phyloP scores from a whole-genome alignment of 2,329 filamentous ascomycete species.

The Colletotrichum costaricense region DNA sequence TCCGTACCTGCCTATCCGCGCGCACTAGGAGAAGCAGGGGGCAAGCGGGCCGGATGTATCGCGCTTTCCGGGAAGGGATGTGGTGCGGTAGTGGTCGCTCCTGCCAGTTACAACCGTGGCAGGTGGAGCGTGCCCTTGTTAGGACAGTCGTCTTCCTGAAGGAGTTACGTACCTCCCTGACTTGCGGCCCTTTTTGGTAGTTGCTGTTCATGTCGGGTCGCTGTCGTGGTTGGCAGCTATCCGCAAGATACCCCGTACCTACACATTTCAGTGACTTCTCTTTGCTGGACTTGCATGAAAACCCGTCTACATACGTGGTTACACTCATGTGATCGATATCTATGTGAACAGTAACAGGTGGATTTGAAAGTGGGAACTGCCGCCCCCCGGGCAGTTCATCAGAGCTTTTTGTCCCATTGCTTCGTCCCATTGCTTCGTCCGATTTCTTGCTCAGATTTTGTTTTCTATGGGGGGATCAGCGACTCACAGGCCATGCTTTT shows the following conservation, averaged over 20 bases:
- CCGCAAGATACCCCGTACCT: neutral
- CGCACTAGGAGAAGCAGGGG: constrained; percentile 21
- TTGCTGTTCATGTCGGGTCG: neutral
- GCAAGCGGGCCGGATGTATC: constrained; percentile 25
- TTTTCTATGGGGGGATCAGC: constrained; percentile 19
- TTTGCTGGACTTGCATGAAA: neutral
- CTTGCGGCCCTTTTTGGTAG: neutral
- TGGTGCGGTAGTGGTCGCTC: constrained; percentile 13
- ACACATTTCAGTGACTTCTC: neutral
- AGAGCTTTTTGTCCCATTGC: constrained; percentile 2
- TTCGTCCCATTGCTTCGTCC: constrained; percentile 10
- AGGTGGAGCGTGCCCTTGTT: constrained; percentile 22
- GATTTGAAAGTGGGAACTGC: constrained; percentile 11
- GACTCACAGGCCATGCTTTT: constrained; percentile 23
- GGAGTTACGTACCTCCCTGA: neutral
- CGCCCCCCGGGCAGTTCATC: constrained; percentile 20
- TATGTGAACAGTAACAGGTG: neutral
- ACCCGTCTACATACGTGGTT: neutral
- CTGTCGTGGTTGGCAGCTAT: constrained; percentile 8
- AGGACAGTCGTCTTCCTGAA: neutral
- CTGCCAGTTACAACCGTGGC: constrained; percentile 3
- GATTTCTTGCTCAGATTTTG: constrained; percentile 8
- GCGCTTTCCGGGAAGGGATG: constrained; percentile 31
- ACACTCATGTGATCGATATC: neutral
- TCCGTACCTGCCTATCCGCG: constrained; percentile 9